Conservation (phyloP, 345 rosid species). For the Linum lewisii region DNA sequence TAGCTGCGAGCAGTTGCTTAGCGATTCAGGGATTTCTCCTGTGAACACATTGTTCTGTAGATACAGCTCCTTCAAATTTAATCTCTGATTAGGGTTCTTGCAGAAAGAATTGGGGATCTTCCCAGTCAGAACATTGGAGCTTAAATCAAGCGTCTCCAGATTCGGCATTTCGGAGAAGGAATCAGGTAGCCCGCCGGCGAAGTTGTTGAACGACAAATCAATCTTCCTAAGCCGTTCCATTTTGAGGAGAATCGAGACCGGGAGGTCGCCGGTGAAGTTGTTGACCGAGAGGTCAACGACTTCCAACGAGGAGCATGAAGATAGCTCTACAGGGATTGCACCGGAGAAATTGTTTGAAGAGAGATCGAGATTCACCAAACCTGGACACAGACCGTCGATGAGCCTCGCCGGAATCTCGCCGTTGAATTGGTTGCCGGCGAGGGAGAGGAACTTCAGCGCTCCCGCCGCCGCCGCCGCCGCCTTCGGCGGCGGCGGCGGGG, state of each 20-base stretch:
- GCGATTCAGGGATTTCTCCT: constrained; percentile 54
- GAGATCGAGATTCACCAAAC: constrained; percentile 68
- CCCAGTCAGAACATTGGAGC: constrained; percentile 65
- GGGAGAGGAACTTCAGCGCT: constrained; percentile 40
- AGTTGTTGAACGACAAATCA: constrained; percentile 46
- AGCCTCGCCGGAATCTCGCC: constrained; percentile 70
- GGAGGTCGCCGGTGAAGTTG: constrained; percentile 65
- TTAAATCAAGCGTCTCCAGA: constrained; percentile 61
- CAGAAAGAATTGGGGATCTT: constrained; percentile 50
- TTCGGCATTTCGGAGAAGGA: constrained; percentile 45
- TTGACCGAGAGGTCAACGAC: constrained; percentile 52
- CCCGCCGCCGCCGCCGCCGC: constrained; percentile 37
- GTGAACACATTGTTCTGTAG: constrained; percentile 61
- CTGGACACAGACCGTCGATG: constrained; percentile 40
- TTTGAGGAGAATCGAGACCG: constrained; percentile 42
- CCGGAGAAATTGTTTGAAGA: constrained; percentile 66
- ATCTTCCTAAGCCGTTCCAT: constrained; percentile 52
- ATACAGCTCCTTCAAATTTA: constrained; percentile 46
- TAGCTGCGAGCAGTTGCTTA: constrained; percentile 83
- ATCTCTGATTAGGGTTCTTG: constrained; percentile 27
- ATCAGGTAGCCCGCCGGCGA: constrained; percentile 51
- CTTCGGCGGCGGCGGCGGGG: constrained; percentile 48
- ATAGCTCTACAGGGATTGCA: constrained; percentile 45
- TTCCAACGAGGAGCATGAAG: constrained; percentile 50
- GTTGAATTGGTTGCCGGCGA: constrained; percentile 40